phyloP scores from a whole-genome alignment of 257 asterid genomes.

The Paulownia fortunei region DNA sequence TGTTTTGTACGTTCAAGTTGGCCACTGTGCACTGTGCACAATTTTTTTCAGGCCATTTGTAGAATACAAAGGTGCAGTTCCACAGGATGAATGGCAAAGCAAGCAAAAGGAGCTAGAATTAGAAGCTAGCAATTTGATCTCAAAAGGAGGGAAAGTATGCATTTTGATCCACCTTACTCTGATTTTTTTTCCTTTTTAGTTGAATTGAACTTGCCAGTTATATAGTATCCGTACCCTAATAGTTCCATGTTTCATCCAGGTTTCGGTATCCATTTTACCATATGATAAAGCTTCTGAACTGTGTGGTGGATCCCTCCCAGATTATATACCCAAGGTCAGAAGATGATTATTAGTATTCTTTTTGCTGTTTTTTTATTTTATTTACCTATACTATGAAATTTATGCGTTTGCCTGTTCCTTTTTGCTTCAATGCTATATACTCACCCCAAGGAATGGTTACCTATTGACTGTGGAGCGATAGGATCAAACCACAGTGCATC shows the following conservation, averaged over 20 bases:
- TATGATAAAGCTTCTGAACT: constrained; percentile 67
- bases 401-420: neutral
- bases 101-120: constrained; percentile 64
- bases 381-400: neutral
- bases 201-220: neutral
- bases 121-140: constrained; percentile 68
- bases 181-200: neutral
- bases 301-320: constrained; percentile 88
- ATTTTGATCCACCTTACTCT: neutral
- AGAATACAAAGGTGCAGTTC: constrained; percentile 74
- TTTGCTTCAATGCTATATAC: neutral
- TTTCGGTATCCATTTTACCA: constrained; percentile 56
- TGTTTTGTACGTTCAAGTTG: neutral
- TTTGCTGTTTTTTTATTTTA: neutral
- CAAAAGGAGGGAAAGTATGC: constrained; percentile 75
- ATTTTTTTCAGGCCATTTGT: constrained; percentile 72
- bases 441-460: neutral
- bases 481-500: neutral
- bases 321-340: constrained; percentile 75
- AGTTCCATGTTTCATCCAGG: constrained; percentile 49
- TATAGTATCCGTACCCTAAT: neutral
- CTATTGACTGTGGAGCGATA: too few species aligned
- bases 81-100: constrained; percentile 60
- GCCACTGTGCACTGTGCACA: neutral
- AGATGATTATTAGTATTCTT: neutral